phyloP scores from a whole-genome alignment of 495 filamentous ascomycete species.

The Hyaloscypha variabilis region DNA sequence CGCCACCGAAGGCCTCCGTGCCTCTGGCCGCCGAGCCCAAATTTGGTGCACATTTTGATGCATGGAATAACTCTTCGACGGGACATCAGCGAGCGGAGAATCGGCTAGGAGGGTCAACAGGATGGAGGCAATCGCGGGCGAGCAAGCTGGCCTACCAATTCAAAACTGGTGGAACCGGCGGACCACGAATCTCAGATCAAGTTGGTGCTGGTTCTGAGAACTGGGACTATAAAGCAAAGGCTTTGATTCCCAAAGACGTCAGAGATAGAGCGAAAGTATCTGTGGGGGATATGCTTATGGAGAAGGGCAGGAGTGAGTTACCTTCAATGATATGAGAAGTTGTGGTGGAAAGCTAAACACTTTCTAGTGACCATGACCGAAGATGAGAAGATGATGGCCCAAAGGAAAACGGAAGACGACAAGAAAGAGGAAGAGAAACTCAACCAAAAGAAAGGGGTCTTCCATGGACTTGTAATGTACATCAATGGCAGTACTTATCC shows the following conservation, averaged over 20 bases:
- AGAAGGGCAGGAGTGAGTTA: neutral
- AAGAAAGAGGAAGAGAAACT: conserved; percentile 31
- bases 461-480: conserved; percentile 72
- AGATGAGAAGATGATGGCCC: conserved; percentile 36
- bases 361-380: conserved; percentile 22
- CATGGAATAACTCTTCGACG: conserved; percentile 79
- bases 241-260: conserved; percentile 45
- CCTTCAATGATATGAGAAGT: neutral
- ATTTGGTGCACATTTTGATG: conserved; percentile 62
- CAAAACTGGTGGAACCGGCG: conserved; percentile 48
- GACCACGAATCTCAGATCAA: conserved; percentile 56
- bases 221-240: conserved; percentile 47
- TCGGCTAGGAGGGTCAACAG: conserved; percentile 55
- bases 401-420: conserved; percentile 41
- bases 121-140: conserved; percentile 71
- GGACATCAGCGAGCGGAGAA: conserved; percentile 81
- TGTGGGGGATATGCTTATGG: conserved; percentile 50
- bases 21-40: conserved; percentile 46
- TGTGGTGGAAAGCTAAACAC: neutral
- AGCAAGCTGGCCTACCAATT: conserved; percentile 72
- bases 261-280: conserved; percentile 42
- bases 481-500: conserved; percentile 88
- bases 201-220: conserved; percentile 56
- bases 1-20: conserved; percentile 22
- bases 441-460: conserved; percentile 46